Base-by-base conservation (phyloP, 805 yeast species). In the Lachancea meyersii region DNA sequence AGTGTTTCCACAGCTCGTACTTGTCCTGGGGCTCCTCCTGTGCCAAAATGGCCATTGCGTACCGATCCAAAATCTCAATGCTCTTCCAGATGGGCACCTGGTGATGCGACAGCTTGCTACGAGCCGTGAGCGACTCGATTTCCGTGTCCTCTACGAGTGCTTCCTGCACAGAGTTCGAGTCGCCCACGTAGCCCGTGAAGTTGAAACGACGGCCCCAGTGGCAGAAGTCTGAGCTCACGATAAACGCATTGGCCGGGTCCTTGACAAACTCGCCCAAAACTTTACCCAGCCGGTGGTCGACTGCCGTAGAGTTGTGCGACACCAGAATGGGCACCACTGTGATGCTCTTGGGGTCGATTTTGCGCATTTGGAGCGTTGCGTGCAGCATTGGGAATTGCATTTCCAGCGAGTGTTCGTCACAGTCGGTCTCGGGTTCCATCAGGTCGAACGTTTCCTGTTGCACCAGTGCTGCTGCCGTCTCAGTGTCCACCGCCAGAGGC, bases 391-490 rank as follows among this genome's bases (percentile, higher is more conserved):
- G 96, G 57, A 82, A 73, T 62, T 93, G 97, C 96, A 93, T 86
- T 56, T 93, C 98, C 54, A 93, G 77, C 40, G 93, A 82, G 60
- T 93, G 98, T 60, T 93, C 98, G 14, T 82, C 83, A 46, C 80
- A 78, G 60, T 93, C 98, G 11, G 71, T 71, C 0, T 68, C 73
- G 1, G 60, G 48, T 21, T 70, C 60, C 94, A 88, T 83, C 42
- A 58, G 62, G 45, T 68, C 66, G 51, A 85, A 80, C 5, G 71
- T 49, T 1, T 62, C 61, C 20, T 53, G 32, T 3, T 39, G 45
- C n/a, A 44, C 38, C 7, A 42, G 44, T 14, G 64, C 51, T 1
- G 59, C 42, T 18, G 68, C 64, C 1, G 68, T 54, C 9, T 70
- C 75, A 0, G 55, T 58, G 58, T 91, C 96, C 14, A 91, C 84